Base-by-base conservation (phyloP, 306 rosid species). In the Gastrolobium bilobum region DNA sequence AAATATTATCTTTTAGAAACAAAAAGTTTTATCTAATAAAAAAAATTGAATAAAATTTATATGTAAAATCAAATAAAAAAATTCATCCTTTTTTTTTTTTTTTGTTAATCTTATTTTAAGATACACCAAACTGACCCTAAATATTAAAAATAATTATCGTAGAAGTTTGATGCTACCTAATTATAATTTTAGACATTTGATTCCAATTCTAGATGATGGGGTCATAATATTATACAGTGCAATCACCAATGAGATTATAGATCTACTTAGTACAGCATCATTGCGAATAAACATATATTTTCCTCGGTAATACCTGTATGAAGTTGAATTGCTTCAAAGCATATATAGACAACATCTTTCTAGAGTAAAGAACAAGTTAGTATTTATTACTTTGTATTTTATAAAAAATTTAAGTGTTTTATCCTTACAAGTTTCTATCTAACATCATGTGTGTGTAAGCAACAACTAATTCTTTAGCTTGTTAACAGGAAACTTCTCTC, bases 391-490 rank as follows among this genome's bases (percentile, higher is more conserved):
- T 47, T 10, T 10, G 26, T 31, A 54, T 42, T 56, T 14, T 33
- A 64, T 37, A 47, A 11, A 8, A 26, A 15, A 44, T 73, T 7
- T 14, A 34, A 11, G 73, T 78, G 61, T 33, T 73, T 50, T 20
- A 64, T 15, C 39, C 88, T 74, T 78, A 53, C 76, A 85, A 81
- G 86, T 74, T 85, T 67, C 81, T 3, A 13, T 67, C 81, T 3
- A 13, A 53, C 75, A 61, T 63, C 38, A 61, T 40, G 62, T 4
- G 30, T 26, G 61, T 29, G 56, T 37, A 78, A 82, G 84, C 72
- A 82, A 62, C 73, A 68, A 15, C 61, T 4, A 44, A 31, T 43
- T 8, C 63, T 13, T 46, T 53, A 15, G 69, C 84, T 79, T 56
- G 34, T 79, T 43, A 84, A 84, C 10, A 7, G 13, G 86, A 82